These are phyloP conservation scores for Neurospora sp. DNA, from an alignment of 495 filamentous ascomycete species.

Conservation along the genomic window DNA sequence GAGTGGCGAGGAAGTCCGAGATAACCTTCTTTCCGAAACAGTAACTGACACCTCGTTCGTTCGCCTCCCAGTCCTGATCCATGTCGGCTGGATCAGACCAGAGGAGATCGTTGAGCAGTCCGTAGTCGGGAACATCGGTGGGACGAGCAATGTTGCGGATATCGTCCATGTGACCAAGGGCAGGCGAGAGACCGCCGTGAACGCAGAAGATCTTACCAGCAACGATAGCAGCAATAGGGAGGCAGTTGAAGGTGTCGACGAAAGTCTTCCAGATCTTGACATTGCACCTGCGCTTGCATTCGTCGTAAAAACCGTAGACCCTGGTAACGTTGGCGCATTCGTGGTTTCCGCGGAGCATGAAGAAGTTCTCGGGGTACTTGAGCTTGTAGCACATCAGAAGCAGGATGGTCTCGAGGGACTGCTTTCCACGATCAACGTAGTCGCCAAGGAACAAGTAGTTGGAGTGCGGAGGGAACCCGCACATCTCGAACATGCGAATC, in stretches of 20 bases:
- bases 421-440: conserved; percentile 97
- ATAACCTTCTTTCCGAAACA: conserved; percentile 99
- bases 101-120: conserved; percentile 87
- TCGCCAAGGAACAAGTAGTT: conserved; percentile 97
- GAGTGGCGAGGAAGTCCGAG: conserved; percentile 84
- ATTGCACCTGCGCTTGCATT: conserved; percentile 95
- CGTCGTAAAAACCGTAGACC: conserved; percentile 98
- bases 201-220: conserved; percentile 99
- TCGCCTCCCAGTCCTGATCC: conserved; percentile 96
- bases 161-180: conserved; percentile 93
- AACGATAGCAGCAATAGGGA: conserved; percentile 93
- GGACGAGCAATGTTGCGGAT: conserved; percentile 92
- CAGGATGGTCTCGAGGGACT: conserved; percentile 93
- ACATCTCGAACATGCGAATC: conserved; percentile 98
- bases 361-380: conserved; percentile 98
- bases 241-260: conserved; percentile 92
- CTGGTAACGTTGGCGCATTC: conserved; percentile 98
- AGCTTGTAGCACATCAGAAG: conserved; percentile 96
- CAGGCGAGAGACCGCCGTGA: conserved; percentile 89
- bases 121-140: conserved; percentile 97
- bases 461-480: conserved; percentile 84
- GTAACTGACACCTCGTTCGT: conserved; percentile 94
- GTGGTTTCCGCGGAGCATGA: conserved; percentile 91
- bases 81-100: conserved; percentile 99
- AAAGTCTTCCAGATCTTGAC: conserved; percentile 99